These are phyloP conservation scores for Zasmidium angulare DNA, from an alignment of 2,329 filamentous ascomycete species.

Conservation along the genomic window DNA sequence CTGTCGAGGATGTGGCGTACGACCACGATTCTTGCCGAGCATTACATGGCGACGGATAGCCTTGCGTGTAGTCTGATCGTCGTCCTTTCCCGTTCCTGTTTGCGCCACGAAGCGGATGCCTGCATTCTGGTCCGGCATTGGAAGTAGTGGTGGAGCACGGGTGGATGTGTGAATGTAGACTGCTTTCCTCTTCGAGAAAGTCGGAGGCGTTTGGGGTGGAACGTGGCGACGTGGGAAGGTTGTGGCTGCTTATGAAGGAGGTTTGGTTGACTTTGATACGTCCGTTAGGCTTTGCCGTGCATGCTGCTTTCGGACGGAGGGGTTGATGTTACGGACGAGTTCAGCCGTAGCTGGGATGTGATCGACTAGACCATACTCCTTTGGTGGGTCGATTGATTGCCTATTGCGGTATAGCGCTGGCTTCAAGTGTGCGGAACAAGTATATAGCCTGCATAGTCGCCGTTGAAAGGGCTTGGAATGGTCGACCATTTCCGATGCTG, in stretches of 20 bases:
- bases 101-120: background rate
- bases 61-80: background rate
- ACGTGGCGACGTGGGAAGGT: background rate
- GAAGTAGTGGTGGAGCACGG: no score
- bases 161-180: background rate
- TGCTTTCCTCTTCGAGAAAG: background rate
- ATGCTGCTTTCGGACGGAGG: background rate
- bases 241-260: background rate
- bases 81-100: background rate
- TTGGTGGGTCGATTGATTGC: background rate
- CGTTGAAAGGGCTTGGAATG: no score
- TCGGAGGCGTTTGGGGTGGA: background rate
- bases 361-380: background rate
- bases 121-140: background rate
- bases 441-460: no score
- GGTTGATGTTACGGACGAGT: background rate
- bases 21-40: conserved; percentile 7
- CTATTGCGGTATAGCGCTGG: background rate
- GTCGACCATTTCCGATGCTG: no score
- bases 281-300: background rate
- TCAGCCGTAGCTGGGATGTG: background rate
- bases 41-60: conserved; percentile 10
- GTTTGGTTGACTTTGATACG: background rate
- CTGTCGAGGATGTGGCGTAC: background rate
- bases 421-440: no score